Conservation (phyloP, 2,329 filamentous ascomycete genomes). For the Pestalotiopsis sp. region DNA sequence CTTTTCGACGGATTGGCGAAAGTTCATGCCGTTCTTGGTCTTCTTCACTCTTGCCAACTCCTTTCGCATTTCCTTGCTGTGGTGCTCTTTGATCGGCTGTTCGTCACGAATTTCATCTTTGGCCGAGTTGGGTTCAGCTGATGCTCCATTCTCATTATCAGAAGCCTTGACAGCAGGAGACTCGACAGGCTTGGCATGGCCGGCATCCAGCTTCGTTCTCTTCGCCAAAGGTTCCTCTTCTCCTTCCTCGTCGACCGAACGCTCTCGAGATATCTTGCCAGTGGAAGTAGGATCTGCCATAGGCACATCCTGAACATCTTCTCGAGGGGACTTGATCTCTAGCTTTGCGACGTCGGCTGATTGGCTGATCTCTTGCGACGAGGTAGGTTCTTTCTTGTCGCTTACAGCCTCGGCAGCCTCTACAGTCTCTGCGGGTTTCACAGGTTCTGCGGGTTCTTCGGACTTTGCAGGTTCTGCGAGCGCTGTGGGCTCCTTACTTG, state of each 20-base stretch:
- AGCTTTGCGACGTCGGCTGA: constrained; percentile 33
- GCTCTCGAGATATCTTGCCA: constrained; percentile 69
- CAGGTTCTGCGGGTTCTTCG: constrained; percentile 21
- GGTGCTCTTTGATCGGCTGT: constrained; percentile 46
- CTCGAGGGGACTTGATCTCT: constrained; percentile 27
- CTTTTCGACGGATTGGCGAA: constrained; percentile 76
- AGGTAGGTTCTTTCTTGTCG: constrained; percentile 25
- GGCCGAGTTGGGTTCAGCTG: constrained; percentile 23
- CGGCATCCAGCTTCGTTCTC: constrained; percentile 74
- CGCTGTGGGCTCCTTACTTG: constrained; percentile 21
- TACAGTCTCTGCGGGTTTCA: constrained; percentile 21
- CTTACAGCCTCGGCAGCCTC: constrained; percentile 24
- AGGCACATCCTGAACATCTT: constrained; percentile 23
- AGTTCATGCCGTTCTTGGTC: constrained; percentile 77
- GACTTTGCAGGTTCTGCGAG: constrained; percentile 12
- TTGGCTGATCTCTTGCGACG: constrained; percentile 34
- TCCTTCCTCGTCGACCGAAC: constrained; percentile 69
- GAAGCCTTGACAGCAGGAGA: constrained; percentile 35
- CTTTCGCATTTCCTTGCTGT: constrained; percentile 46
- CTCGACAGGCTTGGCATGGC: constrained; percentile 41
- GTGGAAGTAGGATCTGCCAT: constrained; percentile 28
- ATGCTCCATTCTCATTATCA: constrained; percentile 29
- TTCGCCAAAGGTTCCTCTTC: constrained; percentile 73
- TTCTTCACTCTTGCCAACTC: constrained; percentile 80
- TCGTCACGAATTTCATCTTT: constrained; percentile 39